Evolutionary conservation across 2,329 filamentous ascomycete genomes (phyloP), one percentile per base, ranked within the genome.

Genomic region (Cercospora sp.): DNA sequence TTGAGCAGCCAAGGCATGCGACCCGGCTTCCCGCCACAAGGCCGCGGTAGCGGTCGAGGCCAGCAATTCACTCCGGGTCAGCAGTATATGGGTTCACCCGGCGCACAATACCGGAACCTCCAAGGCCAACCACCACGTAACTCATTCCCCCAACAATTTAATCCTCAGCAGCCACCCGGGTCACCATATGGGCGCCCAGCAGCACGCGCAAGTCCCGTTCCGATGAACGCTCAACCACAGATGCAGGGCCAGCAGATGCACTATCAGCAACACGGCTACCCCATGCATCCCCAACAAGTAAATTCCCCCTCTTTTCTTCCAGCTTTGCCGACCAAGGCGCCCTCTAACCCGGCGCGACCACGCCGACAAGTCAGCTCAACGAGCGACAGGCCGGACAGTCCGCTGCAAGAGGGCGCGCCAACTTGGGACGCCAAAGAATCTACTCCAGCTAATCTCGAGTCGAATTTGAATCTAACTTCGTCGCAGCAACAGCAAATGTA

Each of bases 161-260:
- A 53, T 64, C 74, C 74, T 58, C 70, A 69, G 59, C 72, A 71
- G 57, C 66, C 74, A 59, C 74, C 73, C 60, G 72, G 72, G 66
- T 83, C 82, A 12, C 82, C 82, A 0, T 83, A 67, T 33, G 69
- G 69, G 36, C 71, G 71, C 45, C 64, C 59, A 57, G 62, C 69
- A 42, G 91, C 70, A 88, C 90, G 82, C 89, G 79, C 77, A 60
- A 84, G 81, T 73, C 83, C 83, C 89, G 89, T 86, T 78, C 80
- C 83, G 66, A 83, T 85, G 51, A 86, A 86, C 60, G 85, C 84
- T 71, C 87, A 87, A 76, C 89, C 93, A 79, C 86, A 91, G 60
- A 91, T 91, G 80, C 85, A 79, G 67, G 84, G 86, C 68, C 85
- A 86, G 53, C 85, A 87, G 70, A 91, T 89, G 82, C 87, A 87